A percentile compares a stretch with the other conserved stretches of the same genome.
Evolutionary conservation across 805 yeast species (phyloP).

Genomic region (Teunomyces gatunensis): DNA sequence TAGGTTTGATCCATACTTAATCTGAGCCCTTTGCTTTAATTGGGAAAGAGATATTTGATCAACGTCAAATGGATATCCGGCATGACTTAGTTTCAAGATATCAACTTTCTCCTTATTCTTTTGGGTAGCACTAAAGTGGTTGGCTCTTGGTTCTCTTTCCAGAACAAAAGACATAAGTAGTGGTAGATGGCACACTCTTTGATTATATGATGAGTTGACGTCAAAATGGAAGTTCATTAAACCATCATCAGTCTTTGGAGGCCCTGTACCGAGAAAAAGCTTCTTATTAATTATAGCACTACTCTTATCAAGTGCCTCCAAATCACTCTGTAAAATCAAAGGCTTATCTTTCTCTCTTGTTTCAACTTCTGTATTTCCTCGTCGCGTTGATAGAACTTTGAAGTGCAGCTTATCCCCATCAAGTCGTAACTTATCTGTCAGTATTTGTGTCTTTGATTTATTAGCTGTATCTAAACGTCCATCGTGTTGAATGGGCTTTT

Average conservation of each 20-base stretch:
- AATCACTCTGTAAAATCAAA: background rate
- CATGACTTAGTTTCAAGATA: constrained; percentile 2
- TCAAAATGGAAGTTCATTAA: constrained; percentile 8
- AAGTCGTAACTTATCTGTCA: background rate
- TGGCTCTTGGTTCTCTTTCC: constrained; percentile 18
- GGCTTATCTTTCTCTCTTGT: background rate
- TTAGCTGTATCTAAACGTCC: no score
- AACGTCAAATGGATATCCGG: background rate
- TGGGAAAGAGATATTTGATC: constrained; percentile 4
- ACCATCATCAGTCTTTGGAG: constrained; percentile 1
- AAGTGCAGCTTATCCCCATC: constrained; percentile 6
- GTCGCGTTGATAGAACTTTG: background rate
- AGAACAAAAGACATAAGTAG: constrained; percentile 13
- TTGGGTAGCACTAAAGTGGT: constrained; percentile 12
- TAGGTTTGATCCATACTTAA: constrained; percentile 1
- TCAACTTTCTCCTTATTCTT: constrained; percentile 8
- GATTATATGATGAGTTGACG: background rate
- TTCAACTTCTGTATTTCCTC: background rate
- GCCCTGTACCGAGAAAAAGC: constrained; percentile 6
- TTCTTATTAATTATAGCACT: background rate
- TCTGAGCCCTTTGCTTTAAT: background rate
- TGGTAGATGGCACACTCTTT: constrained; percentile 6
- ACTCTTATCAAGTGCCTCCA: background rate
- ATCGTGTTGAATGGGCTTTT: background rate
- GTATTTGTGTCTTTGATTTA: background rate